These are phyloP conservation scores for Nemania serpens DNA, from an alignment of 2,329 filamentous ascomycete genomes.

Conservation along the genomic window DNA sequence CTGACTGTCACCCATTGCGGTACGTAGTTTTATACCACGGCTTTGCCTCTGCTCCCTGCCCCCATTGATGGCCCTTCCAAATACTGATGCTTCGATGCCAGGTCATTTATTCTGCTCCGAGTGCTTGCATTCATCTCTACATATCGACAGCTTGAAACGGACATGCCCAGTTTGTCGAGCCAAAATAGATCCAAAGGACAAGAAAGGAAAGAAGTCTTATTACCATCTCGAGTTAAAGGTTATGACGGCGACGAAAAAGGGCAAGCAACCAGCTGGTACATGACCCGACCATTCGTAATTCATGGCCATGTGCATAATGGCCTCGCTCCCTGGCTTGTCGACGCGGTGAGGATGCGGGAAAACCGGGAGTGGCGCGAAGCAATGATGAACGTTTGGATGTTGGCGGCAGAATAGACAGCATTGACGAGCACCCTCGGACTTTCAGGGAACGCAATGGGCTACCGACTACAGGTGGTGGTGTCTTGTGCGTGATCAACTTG, in stretches of 20 bases:
- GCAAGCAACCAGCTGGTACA: slow-evolving; percentile 47
- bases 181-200: slow-evolving; percentile 56
- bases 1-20: slow-evolving; percentile 70
- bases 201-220: slow-evolving; percentile 53
- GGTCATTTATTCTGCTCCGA: slow-evolving; percentile 68
- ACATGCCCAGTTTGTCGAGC: slow-evolving; percentile 68
- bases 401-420: neutral
- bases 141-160: slow-evolving; percentile 59
- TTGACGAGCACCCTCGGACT: neutral
- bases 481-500: neutral
- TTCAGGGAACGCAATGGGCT: neutral
- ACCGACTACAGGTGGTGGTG: neutral
- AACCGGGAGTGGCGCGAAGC: slow-evolving; percentile 1
- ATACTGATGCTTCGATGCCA: slow-evolving; percentile 36
- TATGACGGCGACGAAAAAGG: slow-evolving; percentile 60
- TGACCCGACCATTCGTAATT: slow-evolving; percentile 2
- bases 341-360: slow-evolving; percentile 34
- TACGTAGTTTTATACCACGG: slow-evolving; percentile 46
- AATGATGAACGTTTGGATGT: neutral
- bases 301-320: neutral
- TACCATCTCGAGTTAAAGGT: slow-evolving; percentile 67
- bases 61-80: neutral
- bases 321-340: slow-evolving; percentile 8
- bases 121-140: slow-evolving; percentile 64
- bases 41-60: neutral